These are phyloP conservation scores for Suillus clintonianus DNA, from an alignment of 768 basidiomycete genomes.

Conservation along the genomic window DNA sequence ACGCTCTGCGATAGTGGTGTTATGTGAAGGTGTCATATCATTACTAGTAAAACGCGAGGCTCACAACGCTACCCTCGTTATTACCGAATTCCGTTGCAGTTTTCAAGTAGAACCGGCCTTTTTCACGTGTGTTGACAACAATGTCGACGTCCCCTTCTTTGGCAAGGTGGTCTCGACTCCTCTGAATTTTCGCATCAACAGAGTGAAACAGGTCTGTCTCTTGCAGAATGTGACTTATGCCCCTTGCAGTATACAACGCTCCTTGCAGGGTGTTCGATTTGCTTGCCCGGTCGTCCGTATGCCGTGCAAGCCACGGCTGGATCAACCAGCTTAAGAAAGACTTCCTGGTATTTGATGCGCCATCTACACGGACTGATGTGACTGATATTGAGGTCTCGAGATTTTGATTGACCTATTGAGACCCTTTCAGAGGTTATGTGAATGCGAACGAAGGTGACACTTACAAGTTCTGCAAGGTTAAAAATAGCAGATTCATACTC, in stretches of 20 bases:
- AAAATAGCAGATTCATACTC: slow-evolving; percentile 76
- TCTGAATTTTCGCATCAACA: slow-evolving; percentile 65
- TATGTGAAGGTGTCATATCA: neutral
- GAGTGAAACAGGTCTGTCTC: slow-evolving; percentile 77
- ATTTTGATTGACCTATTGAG: slow-evolving; percentile 62
- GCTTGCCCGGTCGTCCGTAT: slow-evolving; percentile 14
- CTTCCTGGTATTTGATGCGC: slow-evolving; percentile 69
- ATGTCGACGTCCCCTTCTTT: slow-evolving; percentile 71
- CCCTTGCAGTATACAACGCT: slow-evolving; percentile 69
- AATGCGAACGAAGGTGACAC: slow-evolving; percentile 19
- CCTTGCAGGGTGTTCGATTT: slow-evolving; percentile 49
- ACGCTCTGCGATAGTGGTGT: slow-evolving; percentile 51
- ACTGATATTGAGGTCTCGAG: slow-evolving; percentile 67
- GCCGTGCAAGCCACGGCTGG: slow-evolving; percentile 54
- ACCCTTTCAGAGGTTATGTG: slow-evolving; percentile 5
- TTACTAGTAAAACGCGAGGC: slow-evolving; percentile 31
- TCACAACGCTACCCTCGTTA: slow-evolving; percentile 88
- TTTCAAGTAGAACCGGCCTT: slow-evolving; percentile 73
- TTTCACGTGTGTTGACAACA: slow-evolving; percentile 76
- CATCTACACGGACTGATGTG: slow-evolving; percentile 79
- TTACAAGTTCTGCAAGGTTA: slow-evolving; percentile 64
- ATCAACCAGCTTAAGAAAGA: slow-evolving; percentile 84
- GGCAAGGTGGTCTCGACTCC: slow-evolving; percentile 53
- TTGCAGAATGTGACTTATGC: slow-evolving; percentile 63
- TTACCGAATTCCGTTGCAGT: slow-evolving; percentile 92